Conservation (phyloP, 2,329 filamentous ascomycete genomes). For the Pseudocercospora fuligena region DNA sequence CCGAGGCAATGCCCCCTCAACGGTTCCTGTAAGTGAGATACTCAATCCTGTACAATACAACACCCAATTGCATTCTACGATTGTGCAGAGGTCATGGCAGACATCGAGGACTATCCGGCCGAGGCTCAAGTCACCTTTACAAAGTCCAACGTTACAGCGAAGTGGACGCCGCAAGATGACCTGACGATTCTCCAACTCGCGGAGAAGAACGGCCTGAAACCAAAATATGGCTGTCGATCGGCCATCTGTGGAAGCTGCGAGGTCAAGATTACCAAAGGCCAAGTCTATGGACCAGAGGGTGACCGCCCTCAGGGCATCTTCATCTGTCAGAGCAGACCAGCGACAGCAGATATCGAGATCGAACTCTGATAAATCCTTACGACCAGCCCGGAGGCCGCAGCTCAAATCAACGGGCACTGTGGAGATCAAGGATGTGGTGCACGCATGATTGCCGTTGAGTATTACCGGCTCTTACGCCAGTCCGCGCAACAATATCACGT, state of each 20-base stretch:
- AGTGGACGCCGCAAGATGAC: conserved; percentile 29
- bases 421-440: background rate
- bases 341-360: conserved; percentile 33
- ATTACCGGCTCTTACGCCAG: background rate
- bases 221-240: conserved; percentile 32
- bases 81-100: conserved; percentile 13
- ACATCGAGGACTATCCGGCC: conserved; percentile 30
- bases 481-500: background rate
- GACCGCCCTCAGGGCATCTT: conserved; percentile 31
- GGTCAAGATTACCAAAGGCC: conserved; percentile 30
- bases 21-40: background rate
- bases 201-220: conserved; percentile 33
- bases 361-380: conserved; percentile 23
- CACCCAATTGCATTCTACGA: too few relatives aligned
- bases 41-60: background rate
- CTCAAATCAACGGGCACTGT: background rate
- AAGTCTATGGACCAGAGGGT: conserved; percentile 32
- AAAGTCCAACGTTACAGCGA: conserved; percentile 28
- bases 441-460: background rate
- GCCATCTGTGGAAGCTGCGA: conserved; percentile 33
- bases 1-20: background rate
- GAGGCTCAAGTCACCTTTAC: conserved; percentile 28
- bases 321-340: conserved; percentile 34
- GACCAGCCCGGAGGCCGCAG: background rate
- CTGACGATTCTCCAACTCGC: conserved; percentile 33